Base-by-base conservation (phyloP, 805 yeast species). In the Blastobotrys americana region DNA sequence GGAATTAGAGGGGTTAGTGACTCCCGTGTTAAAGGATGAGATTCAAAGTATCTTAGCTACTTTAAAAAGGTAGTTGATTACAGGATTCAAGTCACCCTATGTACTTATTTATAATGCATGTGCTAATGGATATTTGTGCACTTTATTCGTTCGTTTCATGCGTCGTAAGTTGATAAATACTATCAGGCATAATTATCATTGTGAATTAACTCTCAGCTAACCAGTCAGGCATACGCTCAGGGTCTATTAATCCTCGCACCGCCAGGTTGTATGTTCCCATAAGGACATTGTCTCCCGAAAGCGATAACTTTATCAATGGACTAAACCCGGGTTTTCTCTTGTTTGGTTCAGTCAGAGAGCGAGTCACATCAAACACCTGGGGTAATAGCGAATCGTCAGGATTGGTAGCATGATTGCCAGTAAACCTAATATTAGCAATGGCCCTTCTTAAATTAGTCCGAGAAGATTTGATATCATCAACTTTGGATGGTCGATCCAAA, bases 241-340 rank as follows among this genome's bases (percentile, higher is more conserved):
- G 73, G 52, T 82, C 73, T 1, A 80, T 61, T 0, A 71, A 54
- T 1, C 68, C 73, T 50, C 64, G 45, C 42, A 67, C 67, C 21
- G 87, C 74, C 15, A 85, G 66, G 55, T 83, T 81, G 59, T 83
- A 87, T 33, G 85, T 55, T 0, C 95, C 95, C 2, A 78, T 94
- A 69, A 80, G 85, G 0, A 86, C 73, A 57, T 85, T 94, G 16
- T 66, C 69, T 1, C 95, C 95, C 2, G 71, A 64, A 3, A 85
- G 60, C 46, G 71, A 54, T 3, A 67, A 43, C 13, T 55, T 54
- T 5, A 58, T 50, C 19, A 44, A 45, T 20, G 60, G 58, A 41
- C 48, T 33, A 3, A 38, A 9, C n/a, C 18, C 39, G 25, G 21
- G 3, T 9, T 33, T 27, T 18, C 27, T 35, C 15, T 23, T 20